Percentiles rank a stretch among this genome's conserved stretches.
These are phyloP conservation scores for Porphyrellus cyaneotinctus DNA, from an alignment of 768 basidiomycete genomes.

Conservation along the genomic window DNA sequence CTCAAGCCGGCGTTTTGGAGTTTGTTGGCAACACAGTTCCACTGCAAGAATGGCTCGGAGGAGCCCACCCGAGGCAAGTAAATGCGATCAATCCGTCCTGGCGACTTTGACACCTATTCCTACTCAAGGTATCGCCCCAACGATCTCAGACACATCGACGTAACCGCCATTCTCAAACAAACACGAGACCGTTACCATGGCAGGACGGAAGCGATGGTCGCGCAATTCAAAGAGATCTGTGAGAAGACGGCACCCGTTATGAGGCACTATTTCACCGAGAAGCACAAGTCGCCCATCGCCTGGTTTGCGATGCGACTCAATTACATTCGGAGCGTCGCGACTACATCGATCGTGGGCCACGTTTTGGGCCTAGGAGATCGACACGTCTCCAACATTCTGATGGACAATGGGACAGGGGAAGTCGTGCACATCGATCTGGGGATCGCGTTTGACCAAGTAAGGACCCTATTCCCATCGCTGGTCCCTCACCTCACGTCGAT, in stretches of 20 bases:
- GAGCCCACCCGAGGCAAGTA: constrained; percentile 59
- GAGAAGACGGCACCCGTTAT: constrained; percentile 74
- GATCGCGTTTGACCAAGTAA: constrained; percentile 92
- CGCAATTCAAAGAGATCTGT: constrained; percentile 37
- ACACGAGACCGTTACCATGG: constrained; percentile 32
- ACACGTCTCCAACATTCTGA: constrained; percentile 86
- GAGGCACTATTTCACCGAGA: constrained; percentile 92
- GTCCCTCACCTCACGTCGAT: not conserved
- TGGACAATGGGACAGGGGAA: constrained; percentile 80
- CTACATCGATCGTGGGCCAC: constrained; percentile 91
- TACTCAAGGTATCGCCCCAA: constrained; percentile 58
- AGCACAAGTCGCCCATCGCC: constrained; percentile 78
- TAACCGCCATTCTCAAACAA: constrained; percentile 28
- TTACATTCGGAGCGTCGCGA: constrained; percentile 90
- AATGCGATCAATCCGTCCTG: not conserved
- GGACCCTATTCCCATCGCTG: not conserved
- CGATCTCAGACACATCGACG: constrained; percentile 42
- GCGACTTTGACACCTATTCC: not conserved
- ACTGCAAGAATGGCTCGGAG: constrained; percentile 55
- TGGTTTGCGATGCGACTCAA: constrained; percentile 92
- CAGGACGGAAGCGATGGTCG: constrained; percentile 30
- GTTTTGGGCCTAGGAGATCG: constrained; percentile 91
- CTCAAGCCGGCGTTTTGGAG: constrained; percentile 81
- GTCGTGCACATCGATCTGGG: constrained; percentile 95
- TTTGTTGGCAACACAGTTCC: constrained; percentile 80